Conservation (phyloP, 2,329 filamentous ascomycete species). For the Leptosphaerulina australis region DNA sequence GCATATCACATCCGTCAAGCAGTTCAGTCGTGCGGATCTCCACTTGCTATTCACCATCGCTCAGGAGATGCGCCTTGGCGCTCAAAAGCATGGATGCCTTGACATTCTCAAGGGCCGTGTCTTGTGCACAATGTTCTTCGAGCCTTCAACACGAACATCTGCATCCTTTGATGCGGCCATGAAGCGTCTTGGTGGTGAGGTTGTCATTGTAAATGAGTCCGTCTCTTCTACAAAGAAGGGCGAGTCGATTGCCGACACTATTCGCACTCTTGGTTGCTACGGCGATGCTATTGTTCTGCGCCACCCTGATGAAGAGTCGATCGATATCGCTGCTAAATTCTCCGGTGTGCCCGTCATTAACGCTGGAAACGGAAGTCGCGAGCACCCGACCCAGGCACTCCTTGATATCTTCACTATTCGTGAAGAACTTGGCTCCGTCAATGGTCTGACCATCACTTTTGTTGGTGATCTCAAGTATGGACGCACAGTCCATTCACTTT, state of each 20-base stretch:
- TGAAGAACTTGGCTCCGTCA: slow-evolving; percentile 94
- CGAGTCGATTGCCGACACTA: slow-evolving; percentile 89
- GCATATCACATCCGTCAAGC: slow-evolving; percentile 88
- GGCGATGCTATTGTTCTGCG: slow-evolving; percentile 94
- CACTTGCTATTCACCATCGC: slow-evolving; percentile 95
- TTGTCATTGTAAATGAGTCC: slow-evolving; percentile 78
- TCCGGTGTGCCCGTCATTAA: slow-evolving; percentile 94
- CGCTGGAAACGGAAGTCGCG: slow-evolving; percentile 91
- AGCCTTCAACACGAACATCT: slow-evolving; percentile 94
- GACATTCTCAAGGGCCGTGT: slow-evolving; percentile 85
- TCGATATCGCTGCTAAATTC: slow-evolving; percentile 82
- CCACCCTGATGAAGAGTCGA: slow-evolving; percentile 82
- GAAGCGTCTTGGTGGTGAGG: slow-evolving; percentile 93
- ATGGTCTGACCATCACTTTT: slow-evolving; percentile 95
- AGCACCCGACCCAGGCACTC: slow-evolving; percentile 98
- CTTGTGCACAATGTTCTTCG: slow-evolving; percentile 93
- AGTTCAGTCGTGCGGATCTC: slow-evolving; percentile 85
- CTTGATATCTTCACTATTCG: slow-evolving; percentile 98
- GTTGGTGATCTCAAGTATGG: slow-evolving; percentile 91
- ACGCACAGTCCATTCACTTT: slow-evolving; percentile 91
- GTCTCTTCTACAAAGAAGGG: slow-evolving; percentile 93
- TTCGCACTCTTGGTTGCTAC: slow-evolving; percentile 93
- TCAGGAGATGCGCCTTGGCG: slow-evolving; percentile 95
- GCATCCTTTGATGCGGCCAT: slow-evolving; percentile 97
- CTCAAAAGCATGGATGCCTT: slow-evolving; percentile 88